phyloP scores from a whole-genome alignment of 345 rosid genomes.

The Turnera subulata region DNA sequence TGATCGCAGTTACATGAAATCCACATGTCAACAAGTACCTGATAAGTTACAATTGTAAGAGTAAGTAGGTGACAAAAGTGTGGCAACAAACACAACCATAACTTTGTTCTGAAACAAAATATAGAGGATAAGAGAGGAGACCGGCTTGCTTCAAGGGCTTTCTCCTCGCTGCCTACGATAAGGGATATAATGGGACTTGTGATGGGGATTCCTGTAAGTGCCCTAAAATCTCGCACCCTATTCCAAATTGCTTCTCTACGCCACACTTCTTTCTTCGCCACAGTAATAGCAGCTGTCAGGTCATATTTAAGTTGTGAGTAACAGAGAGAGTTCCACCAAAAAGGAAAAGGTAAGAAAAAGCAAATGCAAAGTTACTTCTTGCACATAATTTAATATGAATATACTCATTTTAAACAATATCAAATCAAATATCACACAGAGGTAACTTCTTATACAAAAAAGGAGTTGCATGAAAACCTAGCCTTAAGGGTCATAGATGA shows the following conservation, averaged over 20 bases:
- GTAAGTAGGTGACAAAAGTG: slow-evolving; percentile 9
- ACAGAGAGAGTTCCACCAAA: slow-evolving; percentile 1
- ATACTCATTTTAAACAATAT: too few species aligned
- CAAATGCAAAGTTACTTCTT: too few species aligned
- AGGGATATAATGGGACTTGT: slow-evolving; percentile 81
- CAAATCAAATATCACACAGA: too few species aligned
- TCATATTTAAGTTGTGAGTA: slow-evolving; percentile 19
- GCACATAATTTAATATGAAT: too few species aligned
- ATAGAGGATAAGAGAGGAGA: slow-evolving; percentile 21
- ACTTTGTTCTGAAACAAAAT: not conserved
- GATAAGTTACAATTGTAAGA: slow-evolving; percentile 14
- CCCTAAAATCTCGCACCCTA: slow-evolving; percentile 61
- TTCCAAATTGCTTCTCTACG: slow-evolving; percentile 85
- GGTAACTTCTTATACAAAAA: not conserved
- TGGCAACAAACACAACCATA: not conserved
- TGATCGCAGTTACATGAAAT: slow-evolving; percentile 87
- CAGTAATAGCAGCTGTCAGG: slow-evolving; percentile 70
- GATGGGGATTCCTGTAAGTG: slow-evolving; percentile 66
- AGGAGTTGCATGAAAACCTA: not conserved
- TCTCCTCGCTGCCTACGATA: slow-evolving; percentile 80
- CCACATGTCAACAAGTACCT: slow-evolving; percentile 76
- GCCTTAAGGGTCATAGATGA: too few species aligned
- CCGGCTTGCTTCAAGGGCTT: slow-evolving; percentile 84
- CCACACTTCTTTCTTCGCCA: slow-evolving; percentile 81
- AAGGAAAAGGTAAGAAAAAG: not conserved